Evolutionary conservation across 805 yeast species (phyloP), one percentile per base, ranked within the genome.

Genomic region (Diddensiella caesifluorescens): DNA sequence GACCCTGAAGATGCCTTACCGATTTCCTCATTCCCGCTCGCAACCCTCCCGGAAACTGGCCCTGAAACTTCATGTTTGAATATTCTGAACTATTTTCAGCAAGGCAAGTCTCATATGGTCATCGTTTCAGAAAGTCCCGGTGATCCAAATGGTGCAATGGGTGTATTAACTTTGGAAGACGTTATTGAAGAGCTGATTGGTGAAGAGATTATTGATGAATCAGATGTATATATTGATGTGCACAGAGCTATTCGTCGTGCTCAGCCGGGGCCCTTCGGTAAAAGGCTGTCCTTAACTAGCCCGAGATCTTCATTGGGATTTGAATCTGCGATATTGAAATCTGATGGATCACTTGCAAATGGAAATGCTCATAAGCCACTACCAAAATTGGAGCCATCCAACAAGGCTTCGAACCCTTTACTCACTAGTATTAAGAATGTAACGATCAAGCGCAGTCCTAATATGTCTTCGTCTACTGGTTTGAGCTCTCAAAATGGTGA

Each of bases 141-240:
- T 33, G 72, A 63, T 29, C 45, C 52, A 3, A 7, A 13, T 22
- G 97, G 97, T 16, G 92, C 96, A 1, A 60, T 83, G 23, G 98
- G 98, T 50, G 95, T 90, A 6, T 69, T 90, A 33, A 90, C 98
- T 1, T 69, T 90, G 47, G 98, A 90, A 64, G 98, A 90, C 59
- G 97, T 90, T n/a, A 92, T 90, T 57, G 98, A 90, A 63, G 98
- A 90, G 64, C 72, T 90, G 50, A 90, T 90, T 61, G 98, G 98
- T 38, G 97, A 90, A 64, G 98, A 90, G 61, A 90, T 90, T 56
- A 90, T 90, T 31, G 98, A 90, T 59, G 98, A 90, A 65, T 79
- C 88, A 19, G 98, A 90, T 60, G 97, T 92, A 15, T 88, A 83
- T 57, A 75, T 89, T 44, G 97, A 90, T 63, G 83, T 89, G 49